These are phyloP conservation scores for Fomitopsis betulina DNA, from an alignment of 1,284 basidiomycete species.

Conservation along the genomic window DNA sequence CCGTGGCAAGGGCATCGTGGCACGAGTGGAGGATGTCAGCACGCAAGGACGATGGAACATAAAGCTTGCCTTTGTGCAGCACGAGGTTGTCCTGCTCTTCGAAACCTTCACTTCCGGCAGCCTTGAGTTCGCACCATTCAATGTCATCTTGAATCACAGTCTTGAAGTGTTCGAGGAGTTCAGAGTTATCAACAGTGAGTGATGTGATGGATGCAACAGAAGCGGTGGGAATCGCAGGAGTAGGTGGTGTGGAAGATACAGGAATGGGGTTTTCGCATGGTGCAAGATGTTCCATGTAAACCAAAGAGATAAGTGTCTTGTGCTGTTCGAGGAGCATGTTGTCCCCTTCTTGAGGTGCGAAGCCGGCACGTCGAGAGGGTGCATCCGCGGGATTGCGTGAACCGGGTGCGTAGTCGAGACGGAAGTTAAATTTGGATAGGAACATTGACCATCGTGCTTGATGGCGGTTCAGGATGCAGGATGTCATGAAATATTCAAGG, in stretches of 20 bases:
- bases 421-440: slow-evolving; percentile 6
- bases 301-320: no score
- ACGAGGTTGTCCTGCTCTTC: slow-evolving; percentile 25
- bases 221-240: no score
- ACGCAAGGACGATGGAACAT: slow-evolving; percentile 30
- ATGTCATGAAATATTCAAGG: no score
- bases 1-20: slow-evolving; percentile 19
- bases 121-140: slow-evolving; percentile 27
- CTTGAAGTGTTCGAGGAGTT: slow-evolving; percentile 28
- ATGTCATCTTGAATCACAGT: slow-evolving; percentile 19
- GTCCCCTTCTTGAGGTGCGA: no score
- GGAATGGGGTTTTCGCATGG: no score
- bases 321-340: no score
- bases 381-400: slow-evolving; percentile 4
- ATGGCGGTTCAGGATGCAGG: no score
- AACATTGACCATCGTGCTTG: slow-evolving; percentile 5
- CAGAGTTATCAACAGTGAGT: no score
- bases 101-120: slow-evolving; percentile 24
- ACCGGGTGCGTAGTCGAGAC: slow-evolving; percentile 1
- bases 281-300: no score
- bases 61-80: no score
- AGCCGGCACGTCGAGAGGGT: neutral
- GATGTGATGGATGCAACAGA: slow-evolving; percentile 7
- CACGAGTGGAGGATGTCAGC: slow-evolving; percentile 22
- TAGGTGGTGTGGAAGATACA: no score